phyloP scores from a whole-genome alignment of 2,329 filamentous ascomycete species.

The Clonostachys sp. region DNA sequence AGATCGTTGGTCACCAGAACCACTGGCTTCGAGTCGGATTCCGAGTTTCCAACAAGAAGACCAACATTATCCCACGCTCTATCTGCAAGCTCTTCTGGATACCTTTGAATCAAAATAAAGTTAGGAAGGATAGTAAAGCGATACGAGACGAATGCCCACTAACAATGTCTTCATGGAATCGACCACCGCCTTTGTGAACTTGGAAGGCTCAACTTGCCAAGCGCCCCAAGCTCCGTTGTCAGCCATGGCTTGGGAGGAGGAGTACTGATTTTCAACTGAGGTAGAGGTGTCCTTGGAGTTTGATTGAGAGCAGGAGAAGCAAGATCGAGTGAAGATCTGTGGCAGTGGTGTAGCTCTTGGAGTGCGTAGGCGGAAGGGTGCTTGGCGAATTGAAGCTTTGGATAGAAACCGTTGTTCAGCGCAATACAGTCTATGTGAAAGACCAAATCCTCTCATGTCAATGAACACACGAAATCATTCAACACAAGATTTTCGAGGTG shows the following conservation, averaged over 20 bases:
- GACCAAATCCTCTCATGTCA: not conserved
- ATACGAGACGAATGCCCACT: constrained; percentile 21
- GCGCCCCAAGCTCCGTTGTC: constrained; percentile 26
- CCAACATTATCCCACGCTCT: constrained; percentile 97
- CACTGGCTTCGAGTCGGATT: constrained; percentile 18
- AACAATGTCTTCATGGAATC: constrained; percentile 76
- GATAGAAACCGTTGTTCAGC: not conserved
- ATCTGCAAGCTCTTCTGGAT: constrained; percentile 85
- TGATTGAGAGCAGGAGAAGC: not conserved
- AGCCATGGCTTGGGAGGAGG: constrained; percentile 12
- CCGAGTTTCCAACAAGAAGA: constrained; percentile 54
- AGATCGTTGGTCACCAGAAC: constrained; percentile 77
- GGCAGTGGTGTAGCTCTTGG: not conserved
- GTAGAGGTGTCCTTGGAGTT: not conserved
- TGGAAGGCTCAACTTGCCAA: constrained; percentile 29
- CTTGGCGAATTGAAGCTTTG: too few relatives aligned
- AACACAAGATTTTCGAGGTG: not conserved
- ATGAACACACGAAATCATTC: not conserved
- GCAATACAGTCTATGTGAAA: not conserved
- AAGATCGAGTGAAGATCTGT: not conserved
- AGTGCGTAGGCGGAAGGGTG: not conserved
- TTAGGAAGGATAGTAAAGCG: not conserved
- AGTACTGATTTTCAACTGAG: not conserved
- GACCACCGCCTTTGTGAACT: constrained; percentile 60
- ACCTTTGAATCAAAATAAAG: constrained; percentile 47